phyloP scores from a whole-genome alignment of 2,329 filamentous ascomycete genomes.

The Coniella lustricola region DNA sequence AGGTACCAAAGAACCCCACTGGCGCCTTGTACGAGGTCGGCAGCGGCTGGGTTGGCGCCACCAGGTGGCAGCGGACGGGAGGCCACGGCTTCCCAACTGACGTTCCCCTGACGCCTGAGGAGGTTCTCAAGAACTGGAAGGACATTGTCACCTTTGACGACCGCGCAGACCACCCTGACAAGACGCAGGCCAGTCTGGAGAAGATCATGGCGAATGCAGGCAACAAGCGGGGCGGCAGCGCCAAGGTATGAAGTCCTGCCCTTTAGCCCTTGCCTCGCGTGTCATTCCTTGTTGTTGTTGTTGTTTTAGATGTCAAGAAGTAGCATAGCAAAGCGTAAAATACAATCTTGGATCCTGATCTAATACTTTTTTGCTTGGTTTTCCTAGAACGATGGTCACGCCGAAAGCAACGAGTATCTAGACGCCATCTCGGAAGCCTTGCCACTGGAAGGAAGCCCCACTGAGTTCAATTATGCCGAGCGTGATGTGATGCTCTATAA shows the following conservation, averaged over 20 bases:
- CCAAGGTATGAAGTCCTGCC: slow-evolving; percentile 47
- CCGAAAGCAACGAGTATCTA: slow-evolving; percentile 57
- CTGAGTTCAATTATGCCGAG: slow-evolving; percentile 76
- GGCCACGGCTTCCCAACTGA: slow-evolving; percentile 90
- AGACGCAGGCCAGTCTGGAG: slow-evolving; percentile 67
- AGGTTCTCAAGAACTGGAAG: slow-evolving; percentile 67
- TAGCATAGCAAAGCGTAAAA: slow-evolving; percentile 20
- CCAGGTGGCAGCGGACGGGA: slow-evolving; percentile 88
- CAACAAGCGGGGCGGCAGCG: slow-evolving; percentile 57
- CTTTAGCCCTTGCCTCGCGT: slow-evolving; percentile 18
- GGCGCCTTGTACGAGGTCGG: slow-evolving; percentile 91
- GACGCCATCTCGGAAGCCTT: slow-evolving; percentile 70
- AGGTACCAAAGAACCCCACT: slow-evolving; percentile 74
- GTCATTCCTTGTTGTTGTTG: neutral
- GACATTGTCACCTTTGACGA: slow-evolving; percentile 82
- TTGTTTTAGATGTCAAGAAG: slow-evolving; percentile 1
- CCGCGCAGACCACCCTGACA: slow-evolving; percentile 78
- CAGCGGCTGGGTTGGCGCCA: slow-evolving; percentile 85
- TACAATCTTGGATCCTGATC: slow-evolving; percentile 4
- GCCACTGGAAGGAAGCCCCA: slow-evolving; percentile 61
- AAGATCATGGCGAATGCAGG: slow-evolving; percentile 76
- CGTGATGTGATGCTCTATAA: slow-evolving; percentile 93
- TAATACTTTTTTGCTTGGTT: slow-evolving; percentile 6
- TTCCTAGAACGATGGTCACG: slow-evolving; percentile 21
- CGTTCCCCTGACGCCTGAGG: slow-evolving; percentile 75